These are phyloP conservation scores for Mucor indicus DNA, from an alignment of 371 early-diverging fungal species.

Conservation along the genomic window DNA sequence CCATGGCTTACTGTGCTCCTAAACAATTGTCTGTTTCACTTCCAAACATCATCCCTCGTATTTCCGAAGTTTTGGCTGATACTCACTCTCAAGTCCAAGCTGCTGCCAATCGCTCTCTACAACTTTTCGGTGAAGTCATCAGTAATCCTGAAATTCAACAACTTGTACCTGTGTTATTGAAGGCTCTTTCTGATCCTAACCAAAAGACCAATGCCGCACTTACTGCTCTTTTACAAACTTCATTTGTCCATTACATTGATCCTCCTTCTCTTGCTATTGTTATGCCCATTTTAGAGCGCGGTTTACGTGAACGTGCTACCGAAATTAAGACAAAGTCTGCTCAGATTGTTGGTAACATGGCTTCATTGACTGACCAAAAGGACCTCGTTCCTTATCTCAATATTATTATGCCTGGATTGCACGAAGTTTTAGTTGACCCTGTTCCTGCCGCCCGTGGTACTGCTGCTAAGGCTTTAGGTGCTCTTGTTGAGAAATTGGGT, in stretches of 20 bases:
- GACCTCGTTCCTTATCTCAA: constrained; percentile 89
- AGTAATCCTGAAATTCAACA: constrained; percentile 95
- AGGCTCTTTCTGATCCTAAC: constrained; percentile 90
- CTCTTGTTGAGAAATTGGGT: constrained; percentile 87
- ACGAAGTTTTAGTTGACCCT: constrained; percentile 90
- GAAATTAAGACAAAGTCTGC: constrained; percentile 92
- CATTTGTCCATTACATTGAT: constrained; percentile 97
- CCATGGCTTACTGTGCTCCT: constrained; percentile 97
- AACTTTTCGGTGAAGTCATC: constrained; percentile 91
- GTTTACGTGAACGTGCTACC: constrained; percentile 86
- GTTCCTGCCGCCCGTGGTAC: constrained; percentile 95
- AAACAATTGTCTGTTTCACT: constrained; percentile 89
- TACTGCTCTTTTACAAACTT: constrained; percentile 82
- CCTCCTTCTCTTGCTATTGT: constrained; percentile 94
- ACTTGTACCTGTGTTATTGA: constrained; percentile 83
- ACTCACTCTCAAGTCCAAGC: constrained; percentile 91
- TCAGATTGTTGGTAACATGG: constrained; percentile 97
- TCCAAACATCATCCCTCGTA: constrained; percentile 89
- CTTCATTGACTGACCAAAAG: constrained; percentile 84
- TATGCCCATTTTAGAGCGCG: constrained; percentile 93
- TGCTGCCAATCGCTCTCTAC: constrained; percentile 85
- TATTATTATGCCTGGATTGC: constrained; percentile 81
- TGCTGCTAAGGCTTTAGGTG: constrained; percentile 91
- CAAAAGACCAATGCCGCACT: constrained; percentile 80
- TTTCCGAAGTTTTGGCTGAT: constrained; percentile 90